Conservation (phyloP, 345 rosid species). For the Rhodomyrtus tomentosa region DNA sequence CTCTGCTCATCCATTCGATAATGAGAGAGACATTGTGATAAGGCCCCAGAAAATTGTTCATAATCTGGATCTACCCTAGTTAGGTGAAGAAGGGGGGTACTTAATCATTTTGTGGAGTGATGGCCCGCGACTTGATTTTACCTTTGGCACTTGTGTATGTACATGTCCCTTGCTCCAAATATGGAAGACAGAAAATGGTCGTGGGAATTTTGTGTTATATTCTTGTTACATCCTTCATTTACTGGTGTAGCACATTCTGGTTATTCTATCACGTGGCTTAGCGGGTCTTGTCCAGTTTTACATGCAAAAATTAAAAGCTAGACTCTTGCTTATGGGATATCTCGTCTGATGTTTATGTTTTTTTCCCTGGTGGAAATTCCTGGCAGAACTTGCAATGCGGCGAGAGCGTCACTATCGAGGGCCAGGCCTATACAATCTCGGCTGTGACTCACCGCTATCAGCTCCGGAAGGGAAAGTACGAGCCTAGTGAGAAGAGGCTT, state of each 20-base stretch:
- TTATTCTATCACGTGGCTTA: neutral
- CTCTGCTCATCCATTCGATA: neutral
- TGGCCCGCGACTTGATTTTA: neutral
- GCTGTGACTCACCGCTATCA: constrained; percentile 84
- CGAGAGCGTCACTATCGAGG: constrained; percentile 81
- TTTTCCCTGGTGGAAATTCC: neutral
- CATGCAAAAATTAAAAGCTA: neutral
- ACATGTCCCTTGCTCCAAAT: neutral
- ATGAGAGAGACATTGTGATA: neutral
- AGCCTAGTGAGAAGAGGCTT: constrained; percentile 80
- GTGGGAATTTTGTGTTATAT: neutral
- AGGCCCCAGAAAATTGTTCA: neutral
- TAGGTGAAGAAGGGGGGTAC: neutral
- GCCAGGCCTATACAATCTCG: constrained; percentile 65
- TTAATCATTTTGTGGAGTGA: neutral
- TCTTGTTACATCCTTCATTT: neutral
- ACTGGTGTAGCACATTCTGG: neutral
- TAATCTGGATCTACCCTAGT: neutral
- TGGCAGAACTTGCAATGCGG: constrained; percentile 84
- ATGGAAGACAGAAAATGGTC: neutral
- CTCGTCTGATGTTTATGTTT: neutral
- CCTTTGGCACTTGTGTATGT: neutral
- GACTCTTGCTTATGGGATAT: neutral
- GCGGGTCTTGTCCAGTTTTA: neutral
- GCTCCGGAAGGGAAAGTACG: constrained; percentile 84